These are phyloP conservation scores for Lentinula boryana DNA, from an alignment of 768 basidiomycete species.

Conservation along the genomic window DNA sequence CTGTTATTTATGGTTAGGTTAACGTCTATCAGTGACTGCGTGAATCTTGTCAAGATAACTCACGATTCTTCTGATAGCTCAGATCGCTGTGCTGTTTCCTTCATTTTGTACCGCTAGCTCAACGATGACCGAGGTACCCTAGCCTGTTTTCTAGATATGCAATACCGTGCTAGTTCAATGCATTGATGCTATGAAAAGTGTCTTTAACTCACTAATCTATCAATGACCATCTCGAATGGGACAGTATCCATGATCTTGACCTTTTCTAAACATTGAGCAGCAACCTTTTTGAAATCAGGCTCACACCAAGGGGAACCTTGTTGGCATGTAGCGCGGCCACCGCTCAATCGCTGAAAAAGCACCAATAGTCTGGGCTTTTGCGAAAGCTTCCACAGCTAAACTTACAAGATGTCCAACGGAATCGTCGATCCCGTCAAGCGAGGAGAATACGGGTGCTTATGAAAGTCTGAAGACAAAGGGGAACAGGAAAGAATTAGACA, in stretches of 20 bases:
- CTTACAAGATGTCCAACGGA: slow-evolving; percentile 4
- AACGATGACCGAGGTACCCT: background rate
- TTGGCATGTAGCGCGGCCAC: background rate
- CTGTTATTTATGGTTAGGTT: background rate
- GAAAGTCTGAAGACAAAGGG: slow-evolving; percentile 5
- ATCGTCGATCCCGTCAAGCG: slow-evolving; percentile 27
- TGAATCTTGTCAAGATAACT: background rate
- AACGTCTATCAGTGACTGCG: too few relatives aligned
- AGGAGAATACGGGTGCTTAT: slow-evolving; percentile 22
- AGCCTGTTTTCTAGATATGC: background rate
- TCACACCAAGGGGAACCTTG: slow-evolving; percentile 5
- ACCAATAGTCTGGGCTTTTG: background rate
- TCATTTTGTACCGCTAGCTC: background rate
- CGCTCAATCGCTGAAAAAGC: background rate
- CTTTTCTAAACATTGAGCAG: background rate
- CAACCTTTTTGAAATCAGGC: background rate
- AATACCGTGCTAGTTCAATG: too few relatives aligned
- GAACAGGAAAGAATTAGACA: background rate
- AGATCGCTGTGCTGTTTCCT: background rate
- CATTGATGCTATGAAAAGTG: too few relatives aligned
- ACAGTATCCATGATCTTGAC: background rate
- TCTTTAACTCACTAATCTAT: background rate
- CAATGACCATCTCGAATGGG: background rate
- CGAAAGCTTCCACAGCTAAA: background rate
- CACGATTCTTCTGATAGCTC: background rate